Base-by-base conservation (phyloP, 495 filamentous ascomycete species). In the Tuber magnatum region DNA sequence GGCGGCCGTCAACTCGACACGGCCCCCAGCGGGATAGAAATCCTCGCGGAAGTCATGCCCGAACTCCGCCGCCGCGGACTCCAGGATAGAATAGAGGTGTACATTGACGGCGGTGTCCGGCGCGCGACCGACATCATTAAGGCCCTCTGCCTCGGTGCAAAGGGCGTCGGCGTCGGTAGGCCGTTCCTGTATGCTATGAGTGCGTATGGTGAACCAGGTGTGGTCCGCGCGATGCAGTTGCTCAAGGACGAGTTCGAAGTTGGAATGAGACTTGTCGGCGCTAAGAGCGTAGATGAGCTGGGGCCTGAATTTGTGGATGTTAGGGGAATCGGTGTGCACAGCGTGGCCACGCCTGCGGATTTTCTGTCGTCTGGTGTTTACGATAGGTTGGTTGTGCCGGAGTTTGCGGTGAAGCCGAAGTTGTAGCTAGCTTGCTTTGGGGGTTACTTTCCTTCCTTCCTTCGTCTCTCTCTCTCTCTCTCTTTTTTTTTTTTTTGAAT, bases 181-280 rank as follows among this genome's bases (percentile, higher is more conserved):
- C 95, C 95, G 5, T 97, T 99, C 88, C 83, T 99, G 80, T 99
- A 91, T 83, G 95, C 95, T 74, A 99, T 99, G 95, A 92, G 90
- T 68, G 88, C 94, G 20, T 99, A 99, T 83, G 95, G 95, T 0
- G 85, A 93, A 73, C 86, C 90, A 3, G 95, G 95, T 75, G 94
- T 97, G 40, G 90, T 95, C 78, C 88, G 93, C 24, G 95, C 94
- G 35, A 97, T 97, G 91, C 92, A 94, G 85, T 86, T 99, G 78
- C 88, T 99, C 75, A 96, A 93, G 86, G 95, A 98, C 82, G 95
- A 99, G 88, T 93, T 99, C 90, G 94, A 94, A 87, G 97, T 98
- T 94, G 92, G 92, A 80, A 98, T 99, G 95, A 89, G 96, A 14
- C 85, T 99, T 77, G 93, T 98, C 79, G 95, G 95, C 22, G 91